Evolutionary conservation across 371 early-diverging fungal species (phyloP).

Genomic region (Rhizopus arrhizus): DNA sequence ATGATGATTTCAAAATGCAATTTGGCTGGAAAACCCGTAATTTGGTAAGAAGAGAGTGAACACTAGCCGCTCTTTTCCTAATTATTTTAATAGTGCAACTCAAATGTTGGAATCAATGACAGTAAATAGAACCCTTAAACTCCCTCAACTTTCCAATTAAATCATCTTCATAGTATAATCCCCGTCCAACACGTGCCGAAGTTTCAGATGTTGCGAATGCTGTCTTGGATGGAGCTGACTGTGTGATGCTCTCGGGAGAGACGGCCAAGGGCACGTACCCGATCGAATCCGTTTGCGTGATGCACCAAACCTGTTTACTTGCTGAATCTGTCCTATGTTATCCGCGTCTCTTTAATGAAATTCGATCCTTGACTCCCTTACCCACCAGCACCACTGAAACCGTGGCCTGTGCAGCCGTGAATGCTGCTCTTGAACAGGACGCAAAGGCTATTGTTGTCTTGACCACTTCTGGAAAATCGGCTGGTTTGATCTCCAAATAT

Average conservation of each 20-base stretch:
- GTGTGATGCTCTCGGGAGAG: slow-evolving; percentile 99
- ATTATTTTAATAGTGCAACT: slow-evolving; percentile 70
- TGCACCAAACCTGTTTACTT: slow-evolving; percentile 74
- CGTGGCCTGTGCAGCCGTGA: slow-evolving; percentile 93
- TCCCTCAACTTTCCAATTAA: slow-evolving; percentile 1
- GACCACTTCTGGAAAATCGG: slow-evolving; percentile 72
- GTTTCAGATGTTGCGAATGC: slow-evolving; percentile 99
- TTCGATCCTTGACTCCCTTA: slow-evolving; percentile 71
- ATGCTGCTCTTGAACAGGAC: slow-evolving; percentile 83
- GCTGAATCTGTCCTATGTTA: slow-evolving; percentile 82
- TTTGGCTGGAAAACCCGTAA: slow-evolving; percentile 93
- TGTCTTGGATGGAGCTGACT: slow-evolving; percentile 95
- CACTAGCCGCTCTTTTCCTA: not conserved
- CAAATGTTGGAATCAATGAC: slow-evolving; percentile 99
- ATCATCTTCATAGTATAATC: slow-evolving; percentile 65
- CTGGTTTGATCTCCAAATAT: slow-evolving; percentile 93
- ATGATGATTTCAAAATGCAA: slow-evolving; percentile 96
- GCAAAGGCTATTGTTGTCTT: slow-evolving; percentile 89
- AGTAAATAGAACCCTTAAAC: slow-evolving; percentile 37
- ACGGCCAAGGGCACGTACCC: slow-evolving; percentile 93
- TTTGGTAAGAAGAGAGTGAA: slow-evolving; percentile 58
- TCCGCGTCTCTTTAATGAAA: slow-evolving; percentile 78
- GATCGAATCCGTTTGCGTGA: slow-evolving; percentile 73
- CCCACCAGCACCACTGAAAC: slow-evolving; percentile 89
- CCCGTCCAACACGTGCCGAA: slow-evolving; percentile 98